A percentile compares a stretch with the other conserved stretches of the same genome.
These are phyloP conservation scores for Leccinum pachyderme DNA, from an alignment of 1,284 basidiomycete species.

Conservation along the genomic window DNA sequence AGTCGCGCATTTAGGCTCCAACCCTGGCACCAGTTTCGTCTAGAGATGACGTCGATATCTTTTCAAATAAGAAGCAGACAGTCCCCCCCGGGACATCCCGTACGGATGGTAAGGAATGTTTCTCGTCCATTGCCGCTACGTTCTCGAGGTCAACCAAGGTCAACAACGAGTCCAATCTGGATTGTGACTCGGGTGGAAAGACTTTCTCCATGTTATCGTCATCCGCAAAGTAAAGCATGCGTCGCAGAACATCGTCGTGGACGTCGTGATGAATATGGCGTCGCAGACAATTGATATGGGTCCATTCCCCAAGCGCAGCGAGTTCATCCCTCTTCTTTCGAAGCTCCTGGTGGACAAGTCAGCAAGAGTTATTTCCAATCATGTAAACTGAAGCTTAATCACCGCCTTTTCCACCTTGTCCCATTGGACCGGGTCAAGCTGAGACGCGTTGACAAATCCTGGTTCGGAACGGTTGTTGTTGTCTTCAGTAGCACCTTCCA, in stretches of 20 bases:
- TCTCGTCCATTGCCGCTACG: slow-evolving; percentile 37
- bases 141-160: slow-evolving; percentile 46
- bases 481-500: slow-evolving; percentile 20
- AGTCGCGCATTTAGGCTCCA: slow-evolving; percentile 5
- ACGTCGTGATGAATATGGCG: slow-evolving; percentile 46
- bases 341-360: slow-evolving; percentile 48
- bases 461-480: slow-evolving; percentile 32
- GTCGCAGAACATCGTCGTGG: slow-evolving; percentile 61
- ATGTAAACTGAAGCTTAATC: slow-evolving; percentile 6
- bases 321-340: slow-evolving; percentile 76
- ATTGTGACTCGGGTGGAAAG: slow-evolving; percentile 19
- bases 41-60: slow-evolving; percentile 34
- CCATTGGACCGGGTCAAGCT: slow-evolving; percentile 50
- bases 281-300: slow-evolving; percentile 75
- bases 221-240: slow-evolving; percentile 38
- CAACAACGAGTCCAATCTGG: slow-evolving; percentile 38
- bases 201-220: slow-evolving; percentile 11
- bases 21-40: slow-evolving; percentile 3
- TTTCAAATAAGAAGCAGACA: slow-evolving; percentile 72
- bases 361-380: neutral
- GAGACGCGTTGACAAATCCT: slow-evolving; percentile 74
- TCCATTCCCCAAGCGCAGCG: slow-evolving; percentile 85
- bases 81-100: slow-evolving; percentile 61
- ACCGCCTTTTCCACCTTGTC: slow-evolving; percentile 58
- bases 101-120: slow-evolving; percentile 28